Evolutionary conservation across 2,329 filamentous ascomycete genomes (phyloP).

Genomic region (Aureobasidium sp.): DNA sequence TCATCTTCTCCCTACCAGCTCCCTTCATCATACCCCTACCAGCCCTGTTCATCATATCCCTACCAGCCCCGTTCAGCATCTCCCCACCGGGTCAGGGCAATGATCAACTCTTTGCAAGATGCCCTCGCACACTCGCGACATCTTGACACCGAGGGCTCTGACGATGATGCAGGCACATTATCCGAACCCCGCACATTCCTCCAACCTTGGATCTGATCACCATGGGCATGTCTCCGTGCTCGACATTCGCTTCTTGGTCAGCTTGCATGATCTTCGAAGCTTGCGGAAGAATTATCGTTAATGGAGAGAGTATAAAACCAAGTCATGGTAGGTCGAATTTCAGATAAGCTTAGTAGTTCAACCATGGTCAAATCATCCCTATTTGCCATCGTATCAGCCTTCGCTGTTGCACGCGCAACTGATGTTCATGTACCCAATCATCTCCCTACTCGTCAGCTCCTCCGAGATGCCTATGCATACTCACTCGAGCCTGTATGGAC

Average conservation of each 20-base stretch:
- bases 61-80: too few relatives aligned
- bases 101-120: too few relatives aligned
- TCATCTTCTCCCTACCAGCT: too few relatives aligned
- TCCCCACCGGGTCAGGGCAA: too few relatives aligned
- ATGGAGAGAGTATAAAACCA: background rate
- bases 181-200: background rate
- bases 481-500: slow-evolving; percentile 6
- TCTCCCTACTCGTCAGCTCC: background rate
- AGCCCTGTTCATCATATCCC: too few relatives aligned
- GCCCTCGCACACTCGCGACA: background rate
- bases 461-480: slow-evolving; percentile 4
- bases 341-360: background rate
- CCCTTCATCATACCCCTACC: too few relatives aligned
- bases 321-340: too few relatives aligned
- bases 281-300: background rate
- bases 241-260: too few relatives aligned
- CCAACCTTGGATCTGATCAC: background rate
- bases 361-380: background rate
- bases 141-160: background rate
- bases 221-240: too few relatives aligned
- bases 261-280: background rate
- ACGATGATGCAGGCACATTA: background rate
- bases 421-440: background rate
- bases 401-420: background rate
- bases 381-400: background rate